Percentiles rank a stretch among this genome's conserved stretches.
These are phyloP conservation scores for Penicillium sclerotigenum DNA, from an alignment of 2,329 filamentous ascomycete species.

Conservation along the genomic window DNA sequence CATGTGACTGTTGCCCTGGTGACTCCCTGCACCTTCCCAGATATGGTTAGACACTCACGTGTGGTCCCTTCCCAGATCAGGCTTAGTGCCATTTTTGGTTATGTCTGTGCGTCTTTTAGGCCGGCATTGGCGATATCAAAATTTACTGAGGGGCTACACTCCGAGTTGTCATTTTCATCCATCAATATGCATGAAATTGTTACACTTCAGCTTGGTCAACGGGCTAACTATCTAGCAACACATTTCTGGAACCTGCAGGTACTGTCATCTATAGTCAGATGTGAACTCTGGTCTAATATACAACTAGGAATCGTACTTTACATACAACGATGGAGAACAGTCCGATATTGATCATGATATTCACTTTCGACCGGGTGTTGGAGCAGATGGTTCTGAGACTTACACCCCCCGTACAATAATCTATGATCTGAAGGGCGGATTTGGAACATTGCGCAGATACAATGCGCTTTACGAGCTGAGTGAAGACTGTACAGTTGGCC, in stretches of 20 bases:
- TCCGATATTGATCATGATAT: constrained; percentile 75
- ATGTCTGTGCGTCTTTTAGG: constrained; percentile 17
- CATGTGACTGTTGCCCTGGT: constrained; percentile 36
- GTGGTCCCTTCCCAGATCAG: constrained; percentile 2
- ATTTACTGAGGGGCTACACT: neutral
- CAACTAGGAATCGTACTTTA: constrained; percentile 89
- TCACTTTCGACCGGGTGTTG: constrained; percentile 81
- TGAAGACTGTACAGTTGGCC: constrained; percentile 36
- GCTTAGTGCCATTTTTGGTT: constrained; percentile 6
- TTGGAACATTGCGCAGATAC: constrained; percentile 81
- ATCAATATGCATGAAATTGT: constrained; percentile 84
- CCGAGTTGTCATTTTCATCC: neutral
- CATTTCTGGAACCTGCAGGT: constrained; percentile 98
- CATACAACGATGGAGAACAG: constrained; percentile 68
- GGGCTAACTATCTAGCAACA: constrained; percentile 87
- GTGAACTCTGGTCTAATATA: constrained; percentile 8
- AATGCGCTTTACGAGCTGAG: constrained; percentile 77
- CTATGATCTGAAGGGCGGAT: constrained; percentile 92
- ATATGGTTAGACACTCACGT: constrained; percentile 22
- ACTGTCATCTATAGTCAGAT: constrained; percentile 12
- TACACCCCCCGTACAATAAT: constrained; percentile 88
- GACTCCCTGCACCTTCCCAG: constrained; percentile 14
- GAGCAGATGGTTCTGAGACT: constrained; percentile 80
- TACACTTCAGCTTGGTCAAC: constrained; percentile 87
- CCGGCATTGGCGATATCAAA: constrained; percentile 9